Base-by-base conservation (phyloP, 176 grass and related monocot genomes). In the Tillandsia leiboldiana region DNA sequence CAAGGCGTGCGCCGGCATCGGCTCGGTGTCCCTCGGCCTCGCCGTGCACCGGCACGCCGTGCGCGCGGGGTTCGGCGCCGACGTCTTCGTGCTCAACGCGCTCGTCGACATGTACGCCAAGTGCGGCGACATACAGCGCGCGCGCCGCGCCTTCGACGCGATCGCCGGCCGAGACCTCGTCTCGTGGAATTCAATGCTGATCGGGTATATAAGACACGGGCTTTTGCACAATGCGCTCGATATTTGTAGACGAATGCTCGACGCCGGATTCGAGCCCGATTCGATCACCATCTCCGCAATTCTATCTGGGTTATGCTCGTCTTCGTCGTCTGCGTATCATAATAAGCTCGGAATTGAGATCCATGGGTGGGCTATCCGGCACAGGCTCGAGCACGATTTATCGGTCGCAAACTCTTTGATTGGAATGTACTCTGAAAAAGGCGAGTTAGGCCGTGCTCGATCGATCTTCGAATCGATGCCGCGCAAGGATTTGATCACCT, bases 321-420 rank as follows among this genome's bases (percentile, higher is more conserved):
- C 24, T 50, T 67, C 62, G 11, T 57, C 11, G 1, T 13, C 24
- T 50, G 62, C 62, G 11, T 53, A 48, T 9, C 22, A 49, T 76
- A 61, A 11, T 22, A 82, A 85, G 72, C 2, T 50, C 2, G 81
- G 78, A 13, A 27, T n/a, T 42, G 75, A 87, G 75, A 65, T 84
- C 68, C 88, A 91, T 64, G 84, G 74, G 15, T 87, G 88, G 88
- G 88, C 66, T 49, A 81, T 91, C 59, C 81, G 88, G 42, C 84
- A 75, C 9, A 78, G 71, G 22, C 72, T 91, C 0, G 64, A 78
- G 6, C 26, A n/a, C 1, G 73, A 87, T 65, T 15, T 79, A 48
- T 69, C 75, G 6, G 65, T 87, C 0, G 75, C 72, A 9, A 91
- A 77, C 69, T 78, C 81, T 66, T 52, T 91, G 15, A 69, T 91